Conservation (phyloP, 306 rosid genomes). For the Fragaria iinumae region DNA sequence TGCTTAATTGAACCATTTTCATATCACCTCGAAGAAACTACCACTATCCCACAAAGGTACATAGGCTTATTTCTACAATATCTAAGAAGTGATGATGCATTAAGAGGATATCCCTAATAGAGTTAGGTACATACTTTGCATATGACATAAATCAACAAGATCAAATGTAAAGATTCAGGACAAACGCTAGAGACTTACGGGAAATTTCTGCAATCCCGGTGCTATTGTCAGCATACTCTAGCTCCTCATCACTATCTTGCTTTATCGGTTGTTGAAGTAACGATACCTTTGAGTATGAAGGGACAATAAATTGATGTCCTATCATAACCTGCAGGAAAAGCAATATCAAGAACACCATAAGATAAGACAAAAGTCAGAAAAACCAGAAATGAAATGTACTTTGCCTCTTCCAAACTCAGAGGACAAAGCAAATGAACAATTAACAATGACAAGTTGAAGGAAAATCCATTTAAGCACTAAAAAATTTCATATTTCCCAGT, state of each 20-base stretch:
- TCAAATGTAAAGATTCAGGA: slow-evolving; percentile 3
- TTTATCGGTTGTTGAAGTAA: slow-evolving; percentile 76
- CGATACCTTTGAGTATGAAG: slow-evolving; percentile 80
- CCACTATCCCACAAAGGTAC: not conserved
- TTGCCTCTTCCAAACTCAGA: not conserved
- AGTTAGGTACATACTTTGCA: slow-evolving; percentile 8
- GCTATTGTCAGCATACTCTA: slow-evolving; percentile 90
- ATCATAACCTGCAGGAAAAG: slow-evolving; percentile 66
- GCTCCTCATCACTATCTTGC: slow-evolving; percentile 98
- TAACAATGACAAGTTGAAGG: not conserved
- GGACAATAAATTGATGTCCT: slow-evolving; percentile 76
- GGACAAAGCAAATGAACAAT: not conserved
- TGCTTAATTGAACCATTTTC: slow-evolving; percentile 8
- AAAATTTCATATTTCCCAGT: not conserved
- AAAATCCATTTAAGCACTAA: not conserved
- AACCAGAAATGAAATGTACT: slow-evolving; percentile 20
- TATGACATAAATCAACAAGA: slow-evolving; percentile 12
- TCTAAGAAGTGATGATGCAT: not conserved
- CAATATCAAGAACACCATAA: slow-evolving; percentile 26
- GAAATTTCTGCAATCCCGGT: slow-evolving; percentile 54
- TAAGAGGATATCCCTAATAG: not conserved
- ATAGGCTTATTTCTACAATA: not conserved
- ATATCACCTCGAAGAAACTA: not conserved
- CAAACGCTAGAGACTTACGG: slow-evolving; percentile 24
- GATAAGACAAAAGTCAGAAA: slow-evolving; percentile 13